A percentile compares a stretch with the other conserved stretches of the same genome.
These are phyloP conservation scores for Albugo laibachii DNA, from an alignment of 352 stramenopile species.

Conservation along the genomic window DNA sequence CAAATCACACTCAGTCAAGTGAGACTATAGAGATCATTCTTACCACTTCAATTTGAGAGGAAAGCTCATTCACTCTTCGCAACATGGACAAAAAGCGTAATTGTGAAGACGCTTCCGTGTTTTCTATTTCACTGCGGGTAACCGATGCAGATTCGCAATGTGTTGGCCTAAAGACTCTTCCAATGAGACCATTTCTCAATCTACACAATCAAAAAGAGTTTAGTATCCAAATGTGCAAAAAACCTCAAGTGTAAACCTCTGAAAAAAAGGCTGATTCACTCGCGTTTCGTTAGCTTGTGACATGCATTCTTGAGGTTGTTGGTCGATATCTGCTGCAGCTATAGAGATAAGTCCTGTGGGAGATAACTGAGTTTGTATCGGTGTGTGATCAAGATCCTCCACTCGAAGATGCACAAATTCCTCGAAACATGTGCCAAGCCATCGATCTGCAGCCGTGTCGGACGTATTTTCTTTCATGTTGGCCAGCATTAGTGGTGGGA, in stretches of 20 bases:
- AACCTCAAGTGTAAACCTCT: too few species aligned
- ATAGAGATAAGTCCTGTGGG: conserved; percentile 65
- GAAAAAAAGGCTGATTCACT: too few species aligned
- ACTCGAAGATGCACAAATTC: conserved; percentile 4
- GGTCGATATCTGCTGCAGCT: conserved; percentile 57
- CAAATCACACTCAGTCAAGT: neutral
- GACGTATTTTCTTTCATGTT: conserved; percentile 3
- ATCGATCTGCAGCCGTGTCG: conserved; percentile 6
- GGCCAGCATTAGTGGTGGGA: neutral
- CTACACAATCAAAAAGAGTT: too few species aligned
- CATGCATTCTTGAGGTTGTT: conserved; percentile 23
- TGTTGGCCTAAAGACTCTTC: too few species aligned
- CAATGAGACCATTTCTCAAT: too few species aligned
- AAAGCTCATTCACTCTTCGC: conserved; percentile 64
- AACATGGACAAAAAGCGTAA: conserved; percentile 46
- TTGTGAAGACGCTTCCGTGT: neutral
- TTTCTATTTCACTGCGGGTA: too few species aligned
- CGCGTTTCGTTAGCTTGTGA: too few species aligned
- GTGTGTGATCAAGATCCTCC: conserved; percentile 5
- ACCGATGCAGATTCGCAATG: too few species aligned
- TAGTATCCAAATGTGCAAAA: too few species aligned
- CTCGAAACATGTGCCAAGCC: neutral
- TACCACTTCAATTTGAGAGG: conserved; percentile 59
- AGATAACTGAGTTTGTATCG: conserved; percentile 35
- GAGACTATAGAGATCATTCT: neutral